Base-by-base conservation (phyloP, 805 yeast genomes). In the Metschnikowia lunata region DNA sequence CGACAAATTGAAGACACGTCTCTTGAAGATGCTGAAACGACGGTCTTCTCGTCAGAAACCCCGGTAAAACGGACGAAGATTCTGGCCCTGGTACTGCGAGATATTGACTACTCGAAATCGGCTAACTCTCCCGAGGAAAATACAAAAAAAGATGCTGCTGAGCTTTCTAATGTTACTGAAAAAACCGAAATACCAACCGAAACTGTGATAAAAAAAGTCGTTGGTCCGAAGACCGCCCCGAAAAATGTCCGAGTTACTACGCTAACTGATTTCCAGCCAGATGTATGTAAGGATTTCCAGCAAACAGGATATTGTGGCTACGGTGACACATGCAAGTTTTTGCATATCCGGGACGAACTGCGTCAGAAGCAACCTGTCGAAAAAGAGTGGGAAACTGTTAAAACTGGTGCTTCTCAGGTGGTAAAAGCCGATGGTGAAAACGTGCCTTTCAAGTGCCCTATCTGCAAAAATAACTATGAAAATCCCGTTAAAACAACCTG, bases 281-380 rank as follows among this genome's bases (percentile, higher is more conserved):
- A 93, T 58, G 83, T 93, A 1, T 93, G 99, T 60, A 93, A 91
- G 58, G 98, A 93, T 62, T 93, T 77, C 62, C 76, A 80, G 46
- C 85, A 84, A 53, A 90, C 95, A 0, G 99, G 99, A 0, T 90
- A 81, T 59, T 93, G 99, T 72, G 97, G 97, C 6, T 93, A 84
- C 61, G 99, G 99, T 8, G 99, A 93, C 56, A 84, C 93, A 30
- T 93, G 99, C 69, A 93, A 93, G 66, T 93, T 93, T 62, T 62
- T 91, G 30, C 99, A 93, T 60, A 79, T 87, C 12, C 68, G 99
- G 63, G 97, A 88, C 54, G 96, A 88, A 57, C 85, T 82, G 65
- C 77, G 74, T 43, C 82, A 82, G 37, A 86, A 83, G 28, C 79
- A 82, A 79, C 80, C 83, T 46, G 61, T 83, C 7, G 61, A 74